These are phyloP conservation scores for Arabidopsis lyrata DNA, from an alignment of 441 rosid species.

Conservation along the genomic window DNA sequence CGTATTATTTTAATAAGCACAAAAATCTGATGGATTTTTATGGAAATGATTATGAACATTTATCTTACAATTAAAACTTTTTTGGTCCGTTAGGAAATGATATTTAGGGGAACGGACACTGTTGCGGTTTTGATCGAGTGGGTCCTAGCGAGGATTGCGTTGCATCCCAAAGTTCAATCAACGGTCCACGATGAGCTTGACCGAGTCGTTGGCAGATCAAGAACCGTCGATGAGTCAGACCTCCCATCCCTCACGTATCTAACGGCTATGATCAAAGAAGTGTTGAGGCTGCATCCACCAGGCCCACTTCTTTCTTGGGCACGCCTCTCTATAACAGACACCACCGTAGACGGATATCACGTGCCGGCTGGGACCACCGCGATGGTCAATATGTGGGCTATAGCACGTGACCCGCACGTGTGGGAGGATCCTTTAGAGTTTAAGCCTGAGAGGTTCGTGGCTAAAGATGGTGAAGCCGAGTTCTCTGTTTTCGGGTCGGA, in stretches of 20 bases:
- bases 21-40: too few species aligned
- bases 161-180: conserved; percentile 58
- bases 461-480: conserved; percentile 51
- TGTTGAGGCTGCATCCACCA: conserved; percentile 71
- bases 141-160: conserved; percentile 69
- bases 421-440: conserved; percentile 64
- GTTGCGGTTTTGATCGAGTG: conserved; percentile 73
- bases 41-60: background rate
- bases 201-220: conserved; percentile 56
- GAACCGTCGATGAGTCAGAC: conserved; percentile 56
- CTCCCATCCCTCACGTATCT: conserved; percentile 52
- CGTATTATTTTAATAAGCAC: too few species aligned
- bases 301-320: conserved; percentile 83
- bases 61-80: background rate
- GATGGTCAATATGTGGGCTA: conserved; percentile 87
- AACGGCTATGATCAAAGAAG: conserved; percentile 66
- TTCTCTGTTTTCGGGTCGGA: conserved; percentile 71
- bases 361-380: conserved; percentile 72
- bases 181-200: conserved; percentile 66
- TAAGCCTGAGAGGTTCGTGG: conserved; percentile 61
- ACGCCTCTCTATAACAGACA: conserved; percentile 62
- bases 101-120: conserved; percentile 76
- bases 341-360: conserved; percentile 63
- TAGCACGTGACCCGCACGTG: conserved; percentile 62
- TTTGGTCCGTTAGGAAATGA: conserved; percentile 58